phyloP scores from a whole-genome alignment of 2,329 filamentous ascomycete genomes.

The Trichoderma citrinoviride region DNA sequence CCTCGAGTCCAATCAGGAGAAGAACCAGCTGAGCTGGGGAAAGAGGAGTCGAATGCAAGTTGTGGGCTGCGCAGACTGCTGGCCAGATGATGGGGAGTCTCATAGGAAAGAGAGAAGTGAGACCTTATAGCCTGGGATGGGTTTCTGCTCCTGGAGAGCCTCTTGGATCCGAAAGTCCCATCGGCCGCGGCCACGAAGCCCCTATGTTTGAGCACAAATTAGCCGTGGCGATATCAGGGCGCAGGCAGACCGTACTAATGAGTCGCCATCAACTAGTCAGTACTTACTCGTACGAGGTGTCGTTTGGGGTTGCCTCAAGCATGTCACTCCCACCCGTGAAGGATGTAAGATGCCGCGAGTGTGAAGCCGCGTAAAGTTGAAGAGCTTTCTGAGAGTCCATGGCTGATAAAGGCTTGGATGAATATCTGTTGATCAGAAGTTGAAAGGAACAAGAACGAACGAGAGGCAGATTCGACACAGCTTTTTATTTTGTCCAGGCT shows the following conservation, averaged over 20 bases:
- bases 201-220: neutral
- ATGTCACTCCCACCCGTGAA: neutral
- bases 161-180: neutral
- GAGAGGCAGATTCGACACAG: neutral
- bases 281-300: constrained; percentile 2
- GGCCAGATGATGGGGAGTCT: neutral
- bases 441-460: neutral
- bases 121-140: neutral
- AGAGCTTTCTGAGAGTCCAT: neutral
- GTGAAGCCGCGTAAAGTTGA: neutral
- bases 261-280: constrained; percentile 12
- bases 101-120: neutral
- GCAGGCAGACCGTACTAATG: neutral
- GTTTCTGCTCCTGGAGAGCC: neutral
- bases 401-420: neutral
- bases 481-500: neutral
- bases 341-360: neutral
- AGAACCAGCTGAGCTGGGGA: neutral
- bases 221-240: neutral
- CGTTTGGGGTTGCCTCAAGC: neutral
- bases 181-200: neutral
- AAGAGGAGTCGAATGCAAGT: neutral
- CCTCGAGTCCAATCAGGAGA: constrained; percentile 11
- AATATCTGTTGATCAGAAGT: neutral
- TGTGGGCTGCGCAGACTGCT: neutral